Percentiles rank a stretch among this genome's conserved stretches.
Evolutionary conservation across 1,284 basidiomycete species (phyloP).

Genomic region (Ustilago crameri): DNA sequence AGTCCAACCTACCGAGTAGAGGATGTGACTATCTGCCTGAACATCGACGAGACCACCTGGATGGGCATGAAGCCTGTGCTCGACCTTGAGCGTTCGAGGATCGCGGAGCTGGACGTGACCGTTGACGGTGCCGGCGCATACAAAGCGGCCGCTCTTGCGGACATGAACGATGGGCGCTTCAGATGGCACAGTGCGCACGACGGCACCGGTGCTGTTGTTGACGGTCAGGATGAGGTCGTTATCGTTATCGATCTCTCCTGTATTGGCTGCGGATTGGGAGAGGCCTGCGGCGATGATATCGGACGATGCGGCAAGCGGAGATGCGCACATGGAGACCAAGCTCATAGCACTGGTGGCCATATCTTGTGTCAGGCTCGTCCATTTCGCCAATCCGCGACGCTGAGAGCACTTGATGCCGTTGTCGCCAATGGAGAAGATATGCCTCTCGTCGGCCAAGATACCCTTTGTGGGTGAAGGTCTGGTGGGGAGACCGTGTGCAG

Average conservation of each 20-base stretch:
- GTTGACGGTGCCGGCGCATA: slow-evolving; percentile 57
- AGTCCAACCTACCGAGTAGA: slow-evolving; percentile 67
- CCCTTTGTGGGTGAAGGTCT: slow-evolving; percentile 68
- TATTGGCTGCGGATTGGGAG: slow-evolving; percentile 38
- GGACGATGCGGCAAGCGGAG: slow-evolving; percentile 56
- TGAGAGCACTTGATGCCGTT: slow-evolving; percentile 68
- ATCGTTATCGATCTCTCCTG: slow-evolving; percentile 40
- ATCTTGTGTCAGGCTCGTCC: slow-evolving; percentile 54
- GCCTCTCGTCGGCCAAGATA: slow-evolving; percentile 66
- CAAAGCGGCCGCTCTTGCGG: slow-evolving; percentile 51
- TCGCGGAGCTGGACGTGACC: slow-evolving; percentile 66
- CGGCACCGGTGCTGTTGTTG: slow-evolving; percentile 57
- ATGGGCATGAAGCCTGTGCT: slow-evolving; percentile 64
- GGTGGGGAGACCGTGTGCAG: slow-evolving; percentile 73
- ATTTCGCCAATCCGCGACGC: slow-evolving; percentile 68
- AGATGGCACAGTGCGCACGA: slow-evolving; percentile 56
- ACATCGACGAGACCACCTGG: slow-evolving; percentile 67
- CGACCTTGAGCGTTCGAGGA: slow-evolving; percentile 60
- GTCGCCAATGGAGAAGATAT: slow-evolving; percentile 67
- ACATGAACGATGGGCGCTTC: slow-evolving; percentile 62
- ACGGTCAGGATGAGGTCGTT: slow-evolving; percentile 59
- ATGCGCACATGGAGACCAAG: slow-evolving; percentile 62
- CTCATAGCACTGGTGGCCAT: slow-evolving; percentile 41
- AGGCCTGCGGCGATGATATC: slow-evolving; percentile 63
- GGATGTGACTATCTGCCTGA: slow-evolving; percentile 62